Percentiles rank a stretch among this genome's conserved stretches.
phyloP scores from a whole-genome alignment of 2,329 filamentous ascomycete species.

The Pseudomassariella vexata region DNA sequence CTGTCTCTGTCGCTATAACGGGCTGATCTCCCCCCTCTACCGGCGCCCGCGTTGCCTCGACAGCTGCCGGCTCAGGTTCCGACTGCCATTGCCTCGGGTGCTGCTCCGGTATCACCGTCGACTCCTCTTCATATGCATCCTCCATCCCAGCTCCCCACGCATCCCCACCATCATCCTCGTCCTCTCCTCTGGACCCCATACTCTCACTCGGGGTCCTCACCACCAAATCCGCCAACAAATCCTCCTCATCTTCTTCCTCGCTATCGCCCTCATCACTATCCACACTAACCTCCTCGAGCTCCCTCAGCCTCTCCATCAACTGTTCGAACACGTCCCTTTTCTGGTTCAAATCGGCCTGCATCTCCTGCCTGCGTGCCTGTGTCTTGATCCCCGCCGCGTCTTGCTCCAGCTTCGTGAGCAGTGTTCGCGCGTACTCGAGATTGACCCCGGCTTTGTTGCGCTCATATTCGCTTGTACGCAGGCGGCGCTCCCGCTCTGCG shows the following conservation, averaged over 20 bases:
- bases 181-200: conserved; percentile 28
- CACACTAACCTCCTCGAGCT: conserved; percentile 57
- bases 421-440: conserved; percentile 62
- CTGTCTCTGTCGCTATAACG: conserved; percentile 8
- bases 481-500: conserved; percentile 49
- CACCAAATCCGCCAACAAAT: conserved; percentile 48
- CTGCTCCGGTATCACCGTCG: conserved; percentile 12
- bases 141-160: conserved; percentile 7
- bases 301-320: conserved; percentile 59
- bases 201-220: conserved; percentile 51
- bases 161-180: conserved; percentile 7
- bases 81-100: conserved; percentile 5
- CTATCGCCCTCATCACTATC: conserved; percentile 30
- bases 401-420: conserved; percentile 67
- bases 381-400: conserved; percentile 55
- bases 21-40: no score
- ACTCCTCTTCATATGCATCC: conserved; percentile 12
- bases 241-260: conserved; percentile 41
- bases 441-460: conserved; percentile 59
- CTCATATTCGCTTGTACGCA: conserved; percentile 61
- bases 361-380: conserved; percentile 50
- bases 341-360: conserved; percentile 56
- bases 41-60: no score
- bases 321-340: conserved; percentile 63
- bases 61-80: not conserved